Percentiles rank a stretch among this genome's conserved stretches.
These are phyloP conservation scores for Paramyrothecium roridum DNA, from an alignment of 2,329 filamentous ascomycete species.

Conservation along the genomic window DNA sequence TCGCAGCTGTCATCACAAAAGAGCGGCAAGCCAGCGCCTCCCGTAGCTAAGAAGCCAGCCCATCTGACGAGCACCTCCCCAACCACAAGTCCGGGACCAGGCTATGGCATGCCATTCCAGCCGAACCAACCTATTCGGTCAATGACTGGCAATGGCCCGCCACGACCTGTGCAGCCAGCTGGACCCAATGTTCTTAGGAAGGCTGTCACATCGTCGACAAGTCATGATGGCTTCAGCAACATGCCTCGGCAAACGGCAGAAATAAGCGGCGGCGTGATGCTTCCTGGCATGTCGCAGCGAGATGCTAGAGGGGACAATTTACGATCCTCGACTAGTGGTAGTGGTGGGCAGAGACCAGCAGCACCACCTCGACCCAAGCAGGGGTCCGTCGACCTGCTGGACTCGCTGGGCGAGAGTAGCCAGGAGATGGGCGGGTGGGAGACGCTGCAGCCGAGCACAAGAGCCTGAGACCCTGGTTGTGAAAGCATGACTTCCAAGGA, in stretches of 20 bases:
- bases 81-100: conserved; percentile 14
- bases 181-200: conserved; percentile 1
- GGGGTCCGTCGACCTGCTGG: conserved; percentile 37
- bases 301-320: conserved; percentile 5
- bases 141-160: conserved; percentile 4
- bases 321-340: background rate
- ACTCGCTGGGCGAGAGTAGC: conserved; percentile 45
- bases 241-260: background rate
- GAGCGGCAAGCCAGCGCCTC: conserved; percentile 43
- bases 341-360: background rate
- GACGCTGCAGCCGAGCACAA: conserved; percentile 46
- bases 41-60: conserved; percentile 61
- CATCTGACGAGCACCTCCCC: conserved; percentile 39
- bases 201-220: conserved; percentile 4
- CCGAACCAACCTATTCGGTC: conserved; percentile 11
- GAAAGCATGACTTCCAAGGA: no score
- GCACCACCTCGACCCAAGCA: conserved; percentile 7
- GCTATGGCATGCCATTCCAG: conserved; percentile 1
- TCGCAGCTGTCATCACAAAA: conserved; percentile 28
- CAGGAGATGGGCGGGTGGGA: conserved; percentile 52
- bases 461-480: background rate
- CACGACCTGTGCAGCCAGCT: conserved; percentile 8
- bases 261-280: conserved; percentile 11
- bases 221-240: background rate
- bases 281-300: conserved; percentile 18